phyloP scores from a whole-genome alignment of 257 asterid species.

The Solanum peruvianum region DNA sequence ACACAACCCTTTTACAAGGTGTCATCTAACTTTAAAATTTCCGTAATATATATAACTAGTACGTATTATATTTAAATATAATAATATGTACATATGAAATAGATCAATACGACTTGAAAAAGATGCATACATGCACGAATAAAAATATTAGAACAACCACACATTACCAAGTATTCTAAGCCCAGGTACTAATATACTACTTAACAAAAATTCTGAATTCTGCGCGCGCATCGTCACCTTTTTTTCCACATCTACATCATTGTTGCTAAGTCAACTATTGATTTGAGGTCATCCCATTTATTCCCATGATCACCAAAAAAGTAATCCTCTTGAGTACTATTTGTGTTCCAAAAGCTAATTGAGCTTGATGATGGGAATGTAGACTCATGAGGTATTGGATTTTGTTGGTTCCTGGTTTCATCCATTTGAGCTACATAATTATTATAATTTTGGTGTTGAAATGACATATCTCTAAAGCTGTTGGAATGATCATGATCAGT shows the following conservation, averaged over 20 bases:
- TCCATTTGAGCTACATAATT: background rate
- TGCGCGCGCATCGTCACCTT: background rate
- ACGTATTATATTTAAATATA: background rate
- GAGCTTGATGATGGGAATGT: background rate
- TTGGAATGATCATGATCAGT: background rate
- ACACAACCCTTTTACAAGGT: too few relatives aligned
- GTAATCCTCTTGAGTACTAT: background rate
- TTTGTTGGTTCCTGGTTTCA: background rate
- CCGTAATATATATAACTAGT: background rate
- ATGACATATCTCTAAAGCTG: background rate
- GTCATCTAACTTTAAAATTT: background rate
- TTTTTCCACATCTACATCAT: background rate
- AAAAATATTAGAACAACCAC: background rate
- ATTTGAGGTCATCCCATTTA: slow-evolving; percentile 9
- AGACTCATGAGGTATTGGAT: background rate
- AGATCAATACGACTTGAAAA: background rate
- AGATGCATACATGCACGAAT: background rate
- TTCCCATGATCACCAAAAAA: background rate
- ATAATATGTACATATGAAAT: background rate
- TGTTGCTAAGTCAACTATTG: background rate
- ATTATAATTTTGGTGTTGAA: background rate
- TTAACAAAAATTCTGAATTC: background rate
- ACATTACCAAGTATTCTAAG: background rate
- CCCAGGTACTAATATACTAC: background rate
- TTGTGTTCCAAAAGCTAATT: background rate